These are phyloP conservation scores for Perilla frutescens DNA, from an alignment of 257 asterid genomes.

Conservation along the genomic window DNA sequence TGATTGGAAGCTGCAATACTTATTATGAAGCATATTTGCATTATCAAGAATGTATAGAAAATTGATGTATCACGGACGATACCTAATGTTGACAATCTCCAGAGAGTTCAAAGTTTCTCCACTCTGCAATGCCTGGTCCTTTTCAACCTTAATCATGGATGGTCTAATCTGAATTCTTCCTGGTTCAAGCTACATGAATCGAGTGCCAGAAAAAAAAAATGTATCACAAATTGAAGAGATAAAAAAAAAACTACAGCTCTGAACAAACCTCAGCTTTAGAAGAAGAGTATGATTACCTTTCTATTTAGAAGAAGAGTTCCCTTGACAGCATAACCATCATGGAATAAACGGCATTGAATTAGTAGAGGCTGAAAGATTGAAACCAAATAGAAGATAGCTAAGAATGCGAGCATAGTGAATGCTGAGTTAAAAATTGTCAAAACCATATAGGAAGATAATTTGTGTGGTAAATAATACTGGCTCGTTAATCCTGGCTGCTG, in stretches of 20 bases:
- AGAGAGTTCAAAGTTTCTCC: constrained; percentile 58
- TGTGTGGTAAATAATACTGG: constrained; percentile 48
- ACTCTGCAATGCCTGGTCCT: constrained; percentile 40
- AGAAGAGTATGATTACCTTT: constrained; percentile 49
- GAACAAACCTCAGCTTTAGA: not conserved
- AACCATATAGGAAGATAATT: not conserved
- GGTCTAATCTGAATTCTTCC: constrained; percentile 78
- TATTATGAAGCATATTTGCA: constrained; percentile 22
- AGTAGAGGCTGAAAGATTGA: constrained; percentile 68
- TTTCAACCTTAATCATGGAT: constrained; percentile 84
- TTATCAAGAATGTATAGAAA: constrained; percentile 10
- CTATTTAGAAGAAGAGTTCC: constrained; percentile 83
- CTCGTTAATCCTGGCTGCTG: constrained; percentile 47
- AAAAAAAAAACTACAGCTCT: constrained; percentile 15
- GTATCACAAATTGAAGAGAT: not conserved
- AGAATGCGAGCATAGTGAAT: constrained; percentile 17
- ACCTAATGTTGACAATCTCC: constrained; percentile 74
- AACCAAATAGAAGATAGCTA: constrained; percentile 24
- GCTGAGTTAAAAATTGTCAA: not conserved
- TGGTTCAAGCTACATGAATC: constrained; percentile 54
- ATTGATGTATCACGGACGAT: constrained; percentile 29
- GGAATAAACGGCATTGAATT: constrained; percentile 85
- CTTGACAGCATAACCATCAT: constrained; percentile 75
- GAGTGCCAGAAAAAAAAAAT: not conserved
- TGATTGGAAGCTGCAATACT: constrained; percentile 13